Base-by-base conservation (phyloP, 2,329 filamentous ascomycete species). In the Beauveria sp. region DNA sequence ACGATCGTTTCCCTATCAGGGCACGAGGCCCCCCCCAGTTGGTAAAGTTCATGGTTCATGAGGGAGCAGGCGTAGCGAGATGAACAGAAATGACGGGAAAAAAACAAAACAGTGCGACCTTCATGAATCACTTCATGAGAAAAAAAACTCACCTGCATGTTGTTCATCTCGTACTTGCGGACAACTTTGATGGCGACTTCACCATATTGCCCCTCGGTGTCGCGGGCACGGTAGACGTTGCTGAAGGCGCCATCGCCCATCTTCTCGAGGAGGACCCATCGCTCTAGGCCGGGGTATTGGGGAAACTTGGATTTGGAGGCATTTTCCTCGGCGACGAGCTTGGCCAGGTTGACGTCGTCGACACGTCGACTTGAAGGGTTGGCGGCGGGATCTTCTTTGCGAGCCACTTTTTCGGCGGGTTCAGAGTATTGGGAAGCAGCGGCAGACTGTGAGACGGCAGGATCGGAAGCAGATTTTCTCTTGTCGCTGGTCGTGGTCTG, bases 121-220 rank as follows among this genome's bases (percentile, higher is more conserved):
- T 63, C 68, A 64, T 64, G 65, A 65, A 63, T 28, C 3, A 52
- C 3, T 5, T 8, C n/a, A 40, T n/a, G 14, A 26, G 30, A 28
- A 37, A 28, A 16, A 56, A 62, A 70, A 88, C 92, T 84, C 84
- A 99, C 94, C 91, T 97, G 94, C 80, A 89, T 92, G 67, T 88
- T 92, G 78, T 96, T 97, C 91, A 99, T 97, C 77, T 99, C 94
- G 73, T 91, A 97, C 78, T 97, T 97, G 71, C 94, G 89, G 65
- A 99, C 94, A 56, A 99, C 94, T 76, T 99, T 99, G 82, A 99
- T 97, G 68, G 93, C 94, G 40, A 94, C 92, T 72, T 97, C 88
- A 66, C 84, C 86, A 64, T 84, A 83, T 64, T 87, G 80, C 46
- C 90, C 89, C 6, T 86, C 82, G 51, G 77, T 73, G 73, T 99